Percentiles rank a stretch among this genome's conserved stretches.
These are phyloP conservation scores for Aspergillus unguis DNA, from an alignment of 2,329 filamentous ascomycete species.

Conservation along the genomic window DNA sequence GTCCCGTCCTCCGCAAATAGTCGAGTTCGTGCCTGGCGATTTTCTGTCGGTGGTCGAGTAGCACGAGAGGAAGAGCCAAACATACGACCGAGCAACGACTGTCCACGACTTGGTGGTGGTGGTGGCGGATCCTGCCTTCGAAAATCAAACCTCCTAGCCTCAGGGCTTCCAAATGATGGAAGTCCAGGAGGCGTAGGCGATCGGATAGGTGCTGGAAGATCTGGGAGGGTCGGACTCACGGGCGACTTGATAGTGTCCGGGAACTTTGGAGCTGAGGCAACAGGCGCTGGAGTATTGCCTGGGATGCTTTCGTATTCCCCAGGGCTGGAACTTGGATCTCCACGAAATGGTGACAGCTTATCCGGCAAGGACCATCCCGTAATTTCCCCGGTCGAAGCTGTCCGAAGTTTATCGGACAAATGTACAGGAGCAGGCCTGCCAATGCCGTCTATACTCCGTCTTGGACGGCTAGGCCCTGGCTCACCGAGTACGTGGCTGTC, in stretches of 20 bases:
- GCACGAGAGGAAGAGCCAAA: constrained; percentile 17
- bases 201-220: constrained; percentile 37
- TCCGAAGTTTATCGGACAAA: background rate
- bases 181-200: constrained; percentile 44
- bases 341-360: background rate
- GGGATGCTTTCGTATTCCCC: constrained; percentile 27
- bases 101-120: background rate
- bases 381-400: background rate
- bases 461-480: background rate
- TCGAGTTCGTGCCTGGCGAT: constrained; percentile 24
- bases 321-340: constrained; percentile 16
- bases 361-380: background rate
- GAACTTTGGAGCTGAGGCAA: constrained; percentile 22
- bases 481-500: background rate
- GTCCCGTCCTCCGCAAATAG: constrained; percentile 42
- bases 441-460: background rate
- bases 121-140: constrained; percentile 22
- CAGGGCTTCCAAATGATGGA: constrained; percentile 42
- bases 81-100: constrained; percentile 27
- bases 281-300: background rate
- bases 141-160: constrained; percentile 35
- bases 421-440: background rate
- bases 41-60: background rate
- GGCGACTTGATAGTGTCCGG: constrained; percentile 24
- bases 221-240: constrained; percentile 31